These are phyloP conservation scores for Mycena amicta DNA, from an alignment of 768 basidiomycete species.

Conservation along the genomic window DNA sequence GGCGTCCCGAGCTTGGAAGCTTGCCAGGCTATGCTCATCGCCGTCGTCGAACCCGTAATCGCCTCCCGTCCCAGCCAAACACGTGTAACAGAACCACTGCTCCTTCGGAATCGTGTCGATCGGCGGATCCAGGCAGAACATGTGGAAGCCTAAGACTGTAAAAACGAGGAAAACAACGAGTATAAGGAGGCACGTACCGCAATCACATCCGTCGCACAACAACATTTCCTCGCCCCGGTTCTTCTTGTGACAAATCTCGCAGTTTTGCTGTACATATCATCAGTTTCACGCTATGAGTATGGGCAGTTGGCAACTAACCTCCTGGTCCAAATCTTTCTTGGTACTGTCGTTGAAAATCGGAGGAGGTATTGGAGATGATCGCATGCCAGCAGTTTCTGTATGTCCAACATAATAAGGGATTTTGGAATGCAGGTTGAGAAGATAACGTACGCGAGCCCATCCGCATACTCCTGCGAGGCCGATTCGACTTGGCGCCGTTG, in stretches of 20 bases:
- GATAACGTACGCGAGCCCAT: conserved; percentile 46
- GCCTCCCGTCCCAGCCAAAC: conserved; percentile 87
- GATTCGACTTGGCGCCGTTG: conserved; percentile 43
- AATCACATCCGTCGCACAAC: conserved; percentile 86
- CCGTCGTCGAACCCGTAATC: conserved; percentile 99
- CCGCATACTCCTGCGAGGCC: conserved; percentile 55
- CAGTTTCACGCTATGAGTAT: too few relatives aligned
- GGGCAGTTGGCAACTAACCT: too few relatives aligned
- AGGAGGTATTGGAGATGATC: conserved; percentile 40
- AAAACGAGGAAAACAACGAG: conserved; percentile 11
- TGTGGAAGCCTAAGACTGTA: conserved; percentile 78
- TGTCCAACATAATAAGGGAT: too few relatives aligned
- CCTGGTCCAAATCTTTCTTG: conserved; percentile 29
- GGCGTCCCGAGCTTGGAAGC: conserved; percentile 87
- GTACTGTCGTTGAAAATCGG: conserved; percentile 55
- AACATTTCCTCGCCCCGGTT: conserved; percentile 91
- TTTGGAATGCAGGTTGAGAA: background rate
- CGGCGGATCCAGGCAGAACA: conserved; percentile 94
- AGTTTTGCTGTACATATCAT: conserved; percentile 69
- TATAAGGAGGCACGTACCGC: conserved; percentile 52
- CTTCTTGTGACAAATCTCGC: conserved; percentile 92
- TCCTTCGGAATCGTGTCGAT: conserved; percentile 84
- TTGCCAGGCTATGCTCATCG: conserved; percentile 89
- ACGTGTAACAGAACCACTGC: conserved; percentile 95
- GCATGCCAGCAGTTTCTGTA: conserved; percentile 32